Conservation (phyloP, 805 yeast genomes). For the Helenozyma baotianmanensis region DNA sequence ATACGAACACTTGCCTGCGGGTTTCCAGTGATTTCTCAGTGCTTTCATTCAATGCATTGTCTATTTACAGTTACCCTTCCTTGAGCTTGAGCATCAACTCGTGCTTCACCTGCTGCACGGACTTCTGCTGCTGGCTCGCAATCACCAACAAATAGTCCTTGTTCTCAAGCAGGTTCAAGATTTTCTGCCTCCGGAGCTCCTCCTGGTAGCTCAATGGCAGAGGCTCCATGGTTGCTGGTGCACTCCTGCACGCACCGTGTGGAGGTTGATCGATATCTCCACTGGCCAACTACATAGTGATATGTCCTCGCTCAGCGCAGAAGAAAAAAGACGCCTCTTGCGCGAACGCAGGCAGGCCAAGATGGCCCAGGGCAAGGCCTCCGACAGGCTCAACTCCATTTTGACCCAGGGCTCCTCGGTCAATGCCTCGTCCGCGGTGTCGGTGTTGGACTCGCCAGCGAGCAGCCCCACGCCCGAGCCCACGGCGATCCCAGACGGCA, state of each 20-base stretch:
- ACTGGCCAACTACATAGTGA: neutral
- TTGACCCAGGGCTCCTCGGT: conserved; percentile 37
- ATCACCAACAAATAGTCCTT: conserved; percentile 33
- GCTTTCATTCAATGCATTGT: no score
- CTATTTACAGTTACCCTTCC: no score
- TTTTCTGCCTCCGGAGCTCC: conserved; percentile 25
- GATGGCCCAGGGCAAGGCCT: conserved; percentile 51
- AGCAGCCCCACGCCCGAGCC: neutral
- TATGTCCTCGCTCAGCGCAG: conserved; percentile 47
- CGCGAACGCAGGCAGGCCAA: conserved; percentile 66
- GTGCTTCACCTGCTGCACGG: conserved; percentile 39
- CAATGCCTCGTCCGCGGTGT: conserved; percentile 25
- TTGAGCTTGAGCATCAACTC: conserved; percentile 29
- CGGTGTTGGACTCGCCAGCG: conserved; percentile 27
- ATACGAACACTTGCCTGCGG: no score
- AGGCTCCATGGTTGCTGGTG: conserved; percentile 5
- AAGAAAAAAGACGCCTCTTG: conserved; percentile 53
- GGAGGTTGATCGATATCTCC: neutral
- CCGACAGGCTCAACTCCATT: conserved; percentile 48
- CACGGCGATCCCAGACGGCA: conserved; percentile 1
- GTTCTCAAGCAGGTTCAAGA: conserved; percentile 37
- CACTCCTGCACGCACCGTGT: neutral
- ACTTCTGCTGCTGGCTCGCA: conserved; percentile 38
- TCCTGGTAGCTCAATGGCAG: conserved; percentile 15
- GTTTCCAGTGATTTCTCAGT: no score